Conservation (phyloP, 225 moss, liverwort and hornwort genomes). For the Bryoerythrophyllum caledonicum region DNA sequence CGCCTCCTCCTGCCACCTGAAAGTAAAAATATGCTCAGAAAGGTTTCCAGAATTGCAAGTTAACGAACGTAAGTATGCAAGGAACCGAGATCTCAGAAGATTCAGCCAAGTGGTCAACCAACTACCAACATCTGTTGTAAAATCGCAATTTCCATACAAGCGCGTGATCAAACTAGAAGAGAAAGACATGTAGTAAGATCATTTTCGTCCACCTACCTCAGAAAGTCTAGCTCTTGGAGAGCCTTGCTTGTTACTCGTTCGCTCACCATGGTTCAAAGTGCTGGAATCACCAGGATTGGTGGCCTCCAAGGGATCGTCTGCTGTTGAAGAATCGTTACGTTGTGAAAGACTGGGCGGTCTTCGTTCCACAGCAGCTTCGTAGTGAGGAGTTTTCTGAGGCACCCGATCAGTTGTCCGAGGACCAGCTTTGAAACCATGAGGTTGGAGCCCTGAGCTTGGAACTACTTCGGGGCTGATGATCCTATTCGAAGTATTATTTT, state of each 20-base stretch:
- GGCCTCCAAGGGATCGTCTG: slow-evolving; percentile 27
- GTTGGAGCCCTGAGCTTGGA: slow-evolving; percentile 25
- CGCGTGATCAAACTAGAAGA: background rate
- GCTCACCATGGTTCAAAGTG: slow-evolving; percentile 14
- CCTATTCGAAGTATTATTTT: slow-evolving; percentile 24
- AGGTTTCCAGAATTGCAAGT: background rate
- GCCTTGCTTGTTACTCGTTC: slow-evolving; percentile 21
- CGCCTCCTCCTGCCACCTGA: slow-evolving; percentile 39
- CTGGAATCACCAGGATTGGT: slow-evolving; percentile 22
- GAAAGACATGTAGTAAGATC: background rate
- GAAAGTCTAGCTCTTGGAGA: slow-evolving; percentile 33
- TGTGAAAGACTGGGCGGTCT: background rate
- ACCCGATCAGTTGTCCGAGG: slow-evolving; percentile 38
- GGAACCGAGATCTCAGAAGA: too few species aligned
- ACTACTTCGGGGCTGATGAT: slow-evolving; percentile 27
- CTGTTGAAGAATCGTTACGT: slow-evolving; percentile 28
- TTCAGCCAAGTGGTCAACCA: background rate
- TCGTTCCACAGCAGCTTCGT: slow-evolving; percentile 34
- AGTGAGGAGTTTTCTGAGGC: slow-evolving; percentile 37
- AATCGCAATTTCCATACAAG: slow-evolving; percentile 2
- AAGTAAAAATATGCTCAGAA: slow-evolving; percentile 14
- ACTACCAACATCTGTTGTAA: background rate
- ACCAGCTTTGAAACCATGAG: slow-evolving; percentile 16
- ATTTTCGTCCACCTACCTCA: slow-evolving; percentile 36
- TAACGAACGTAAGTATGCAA: too few species aligned